Evolutionary conservation across 139 green algal genomes (phyloP).

Genomic region (Picochlorum sp.): DNA sequence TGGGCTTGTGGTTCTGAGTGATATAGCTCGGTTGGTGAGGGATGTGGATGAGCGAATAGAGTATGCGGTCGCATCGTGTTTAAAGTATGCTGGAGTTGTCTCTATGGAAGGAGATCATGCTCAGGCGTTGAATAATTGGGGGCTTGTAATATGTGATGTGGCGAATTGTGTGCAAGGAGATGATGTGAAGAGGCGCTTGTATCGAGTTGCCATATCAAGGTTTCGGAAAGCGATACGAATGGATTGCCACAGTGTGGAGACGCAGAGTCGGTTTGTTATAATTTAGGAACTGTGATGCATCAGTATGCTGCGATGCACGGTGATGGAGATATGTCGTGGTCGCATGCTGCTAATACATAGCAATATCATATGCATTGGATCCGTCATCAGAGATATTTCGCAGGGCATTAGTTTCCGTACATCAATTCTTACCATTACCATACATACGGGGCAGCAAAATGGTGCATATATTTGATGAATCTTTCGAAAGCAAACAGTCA

Average conservation of each 20-base stretch:
- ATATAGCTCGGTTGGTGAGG: slow-evolving; percentile 45
- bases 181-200: slow-evolving; percentile 5
- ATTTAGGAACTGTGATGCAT: no score
- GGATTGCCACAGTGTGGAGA: no score
- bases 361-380: slow-evolving; percentile 14
- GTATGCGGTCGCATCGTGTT: slow-evolving; percentile 35
- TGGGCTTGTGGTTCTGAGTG: slow-evolving; percentile 61
- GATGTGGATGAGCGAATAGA: not conserved
- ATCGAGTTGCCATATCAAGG: no score
- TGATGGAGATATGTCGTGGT: not conserved
- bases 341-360: slow-evolving; percentile 7
- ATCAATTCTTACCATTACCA: slow-evolving; percentile 4
- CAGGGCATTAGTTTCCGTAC: not conserved
- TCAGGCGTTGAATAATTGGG: slow-evolving; percentile 78
- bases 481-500: no score
- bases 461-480: not conserved
- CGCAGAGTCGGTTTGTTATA: no score
- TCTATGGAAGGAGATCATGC: slow-evolving; percentile 47
- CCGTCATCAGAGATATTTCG: slow-evolving; percentile 11
- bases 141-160: slow-evolving; percentile 63
- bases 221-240: slow-evolving; percentile 7
- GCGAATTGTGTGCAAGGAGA: slow-evolving; percentile 10
- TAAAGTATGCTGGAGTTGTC: slow-evolving; percentile 59
- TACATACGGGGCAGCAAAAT: not conserved
- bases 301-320: no score